phyloP scores from a whole-genome alignment of 306 rosid species.

The Gleditsia sinensis region DNA sequence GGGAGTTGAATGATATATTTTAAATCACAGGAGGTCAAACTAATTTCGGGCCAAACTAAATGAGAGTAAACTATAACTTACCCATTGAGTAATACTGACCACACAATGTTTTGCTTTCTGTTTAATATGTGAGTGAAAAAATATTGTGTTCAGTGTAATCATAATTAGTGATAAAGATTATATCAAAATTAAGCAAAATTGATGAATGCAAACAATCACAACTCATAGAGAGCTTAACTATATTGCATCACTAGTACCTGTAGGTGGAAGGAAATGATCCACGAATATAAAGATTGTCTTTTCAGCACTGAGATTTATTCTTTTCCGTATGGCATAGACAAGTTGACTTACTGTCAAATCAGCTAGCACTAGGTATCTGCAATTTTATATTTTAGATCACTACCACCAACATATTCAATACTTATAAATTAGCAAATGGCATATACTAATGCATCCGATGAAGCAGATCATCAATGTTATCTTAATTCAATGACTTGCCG shows the following conservation, averaged over 20 bases:
- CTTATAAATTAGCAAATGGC: neutral
- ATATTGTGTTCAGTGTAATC: too few relatives aligned
- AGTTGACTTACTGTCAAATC: conserved; percentile 58
- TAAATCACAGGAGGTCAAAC: too few relatives aligned
- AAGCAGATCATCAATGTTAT: too few relatives aligned
- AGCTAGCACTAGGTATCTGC: conserved; percentile 52
- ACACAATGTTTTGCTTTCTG: too few relatives aligned
- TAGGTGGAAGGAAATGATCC: conserved; percentile 53
- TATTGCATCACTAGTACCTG: conserved; percentile 33
- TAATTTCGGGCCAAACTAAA: too few relatives aligned
- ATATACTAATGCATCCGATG: neutral
- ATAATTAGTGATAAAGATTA: too few relatives aligned
- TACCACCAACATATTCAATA: neutral
- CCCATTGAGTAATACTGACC: too few relatives aligned
- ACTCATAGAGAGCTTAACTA: neutral
- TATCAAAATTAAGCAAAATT: too few relatives aligned
- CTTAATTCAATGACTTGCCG: too few relatives aligned
- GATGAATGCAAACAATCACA: neutral
- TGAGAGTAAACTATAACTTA: too few relatives aligned
- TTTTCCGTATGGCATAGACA: conserved; percentile 56
- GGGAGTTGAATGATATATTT: too few relatives aligned
- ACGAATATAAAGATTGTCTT: conserved; percentile 55
- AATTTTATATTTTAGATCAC: neutral
- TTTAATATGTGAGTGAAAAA: too few relatives aligned
- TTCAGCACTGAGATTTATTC: conserved; percentile 56